Base-by-base conservation (phyloP, 2,329 filamentous ascomycete species). In the Onygena corvina region DNA sequence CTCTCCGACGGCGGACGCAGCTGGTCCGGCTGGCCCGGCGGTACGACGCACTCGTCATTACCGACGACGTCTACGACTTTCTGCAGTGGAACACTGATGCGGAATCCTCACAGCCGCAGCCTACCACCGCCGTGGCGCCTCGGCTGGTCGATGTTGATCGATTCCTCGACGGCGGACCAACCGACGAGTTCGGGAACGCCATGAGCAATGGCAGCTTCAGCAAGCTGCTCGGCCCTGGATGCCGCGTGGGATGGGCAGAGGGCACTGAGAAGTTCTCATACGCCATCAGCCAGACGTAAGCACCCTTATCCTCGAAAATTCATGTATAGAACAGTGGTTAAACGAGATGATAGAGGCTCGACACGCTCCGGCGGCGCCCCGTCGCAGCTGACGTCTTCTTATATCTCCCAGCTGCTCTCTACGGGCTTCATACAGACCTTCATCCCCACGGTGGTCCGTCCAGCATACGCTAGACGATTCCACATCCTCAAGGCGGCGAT, bases 21-120 rank as follows among this genome's bases (percentile, higher is more conserved):
- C 74, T 96, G 3, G 80, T 96, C 20, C 70, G 71, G n/a, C 67
- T 95, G 4, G 90, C 90, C 0, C 76, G 90, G 50, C 72, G 80
- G 51, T 79, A 83, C 62, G 81, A 96, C 63, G 86, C 86, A 4
- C 74, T 96, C n/a, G 67, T 95, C 49, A 74, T 95, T 23, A 79
- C 79, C 45, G 90, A 96, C 67, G 92, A 98, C 64, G 88, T 96
- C 7, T 98, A 98, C 62, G 90, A 96, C 64, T 83, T 90, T 56
- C 73, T 96, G 3, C 84, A 89, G 62, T 95, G 88, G 86, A 76
- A 78, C 2, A 58, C 70, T 0, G 60, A 67, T 38, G 31, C 57
- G 46, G 31, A 9, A 38, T 50, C 42, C 20, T 53, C 47, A 4
- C 48, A 23, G 21, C 38, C 47, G 2, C 31, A 47, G 29, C 33